These are phyloP conservation scores for Naematelia aurantialba DNA, from an alignment of 768 basidiomycete genomes.

Conservation along the genomic window DNA sequence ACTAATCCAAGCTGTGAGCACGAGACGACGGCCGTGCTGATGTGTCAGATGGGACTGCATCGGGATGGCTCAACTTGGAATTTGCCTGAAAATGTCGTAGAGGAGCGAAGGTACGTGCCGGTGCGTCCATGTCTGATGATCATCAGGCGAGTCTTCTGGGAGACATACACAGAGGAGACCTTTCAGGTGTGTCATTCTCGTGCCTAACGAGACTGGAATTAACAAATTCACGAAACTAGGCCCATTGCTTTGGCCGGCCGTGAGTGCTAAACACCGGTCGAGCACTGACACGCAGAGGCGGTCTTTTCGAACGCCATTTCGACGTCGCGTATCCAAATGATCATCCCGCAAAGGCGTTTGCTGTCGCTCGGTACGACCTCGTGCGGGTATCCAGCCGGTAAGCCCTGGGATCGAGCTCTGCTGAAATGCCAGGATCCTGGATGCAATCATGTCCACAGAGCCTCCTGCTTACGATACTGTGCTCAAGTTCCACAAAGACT, in stretches of 20 bases:
- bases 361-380: too few relatives aligned
- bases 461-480: too few relatives aligned
- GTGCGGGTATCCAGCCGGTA: too few relatives aligned
- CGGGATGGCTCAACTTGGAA: constrained; percentile 4
- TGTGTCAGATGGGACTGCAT: constrained; percentile 6
- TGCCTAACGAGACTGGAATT: too few relatives aligned
- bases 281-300: neutral
- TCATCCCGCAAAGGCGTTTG: neutral
- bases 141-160: neutral
- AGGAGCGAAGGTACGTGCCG: neutral
- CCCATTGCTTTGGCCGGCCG: neutral
- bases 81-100: neutral
- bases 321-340: neutral
- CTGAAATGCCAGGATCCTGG: too few relatives aligned
- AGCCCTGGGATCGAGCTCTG: too few relatives aligned
- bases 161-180: neutral
- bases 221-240: neutral
- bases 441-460: too few relatives aligned
- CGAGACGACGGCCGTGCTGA: neutral
- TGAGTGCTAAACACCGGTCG: neutral
- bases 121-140: too few relatives aligned
- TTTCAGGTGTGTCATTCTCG: neutral
- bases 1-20: neutral
- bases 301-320: neutral
- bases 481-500: too few relatives aligned